Percentiles rank a stretch among this genome's conserved stretches.
phyloP scores from a whole-genome alignment of 306 rosid species.

The Prunus mume region DNA sequence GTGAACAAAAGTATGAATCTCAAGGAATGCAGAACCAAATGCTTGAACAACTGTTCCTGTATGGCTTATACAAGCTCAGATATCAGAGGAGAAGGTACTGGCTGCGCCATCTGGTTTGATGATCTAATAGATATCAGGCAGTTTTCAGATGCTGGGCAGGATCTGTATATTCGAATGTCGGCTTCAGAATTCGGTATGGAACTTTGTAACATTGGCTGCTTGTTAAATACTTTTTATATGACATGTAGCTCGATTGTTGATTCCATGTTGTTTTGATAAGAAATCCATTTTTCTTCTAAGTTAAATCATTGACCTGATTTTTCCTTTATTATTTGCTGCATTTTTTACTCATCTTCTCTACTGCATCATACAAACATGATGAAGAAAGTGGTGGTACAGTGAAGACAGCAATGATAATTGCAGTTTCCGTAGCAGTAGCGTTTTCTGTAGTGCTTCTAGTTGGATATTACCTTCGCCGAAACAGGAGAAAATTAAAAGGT shows the following conservation, averaged over 20 bases:
- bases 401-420: constrained; percentile 2
- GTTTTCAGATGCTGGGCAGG: constrained; percentile 16
- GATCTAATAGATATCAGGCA: constrained; percentile 41
- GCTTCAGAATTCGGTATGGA: constrained; percentile 25
- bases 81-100: constrained; percentile 48
- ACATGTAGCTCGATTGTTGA: constrained; percentile 35
- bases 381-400: background rate
- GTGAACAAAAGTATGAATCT: constrained; percentile 34
- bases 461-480: constrained; percentile 11
- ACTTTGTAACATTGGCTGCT: background rate
- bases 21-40: constrained; percentile 36
- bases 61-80: constrained; percentile 46
- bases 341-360: background rate
- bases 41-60: constrained; percentile 56
- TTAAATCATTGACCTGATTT: background rate
- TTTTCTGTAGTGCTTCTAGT: constrained; percentile 5
- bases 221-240: constrained; percentile 10
- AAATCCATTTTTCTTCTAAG: too few relatives aligned
- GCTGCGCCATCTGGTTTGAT: constrained; percentile 22
- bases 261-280: background rate
- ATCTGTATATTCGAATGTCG: constrained; percentile 34
- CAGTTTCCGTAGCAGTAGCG: background rate
- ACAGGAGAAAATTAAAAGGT: constrained; percentile 9
- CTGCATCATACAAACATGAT: background rate
- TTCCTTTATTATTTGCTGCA: background rate